Conservation (phyloP, 176 grass and related monocot genomes). For the Hyparrhenia diplandra region DNA sequence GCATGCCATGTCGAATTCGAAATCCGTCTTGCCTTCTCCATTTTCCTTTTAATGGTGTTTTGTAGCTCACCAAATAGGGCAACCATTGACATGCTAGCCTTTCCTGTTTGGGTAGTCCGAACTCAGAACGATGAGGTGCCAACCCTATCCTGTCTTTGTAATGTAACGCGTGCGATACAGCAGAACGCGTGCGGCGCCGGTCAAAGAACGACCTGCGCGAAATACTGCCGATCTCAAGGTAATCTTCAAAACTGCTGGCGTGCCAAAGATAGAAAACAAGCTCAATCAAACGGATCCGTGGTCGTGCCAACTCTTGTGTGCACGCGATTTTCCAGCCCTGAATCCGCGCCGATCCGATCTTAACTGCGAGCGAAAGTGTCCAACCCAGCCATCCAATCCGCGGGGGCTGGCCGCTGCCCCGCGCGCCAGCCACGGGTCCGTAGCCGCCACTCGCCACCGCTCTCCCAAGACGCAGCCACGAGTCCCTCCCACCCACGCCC, state of each 20-base stretch:
- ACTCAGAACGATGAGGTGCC: background rate
- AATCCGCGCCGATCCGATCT: background rate
- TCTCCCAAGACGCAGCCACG: constrained; percentile 21
- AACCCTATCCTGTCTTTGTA: background rate
- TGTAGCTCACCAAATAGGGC: background rate
- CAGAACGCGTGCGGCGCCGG: background rate
- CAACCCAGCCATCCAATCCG: background rate
- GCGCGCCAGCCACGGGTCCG: background rate
- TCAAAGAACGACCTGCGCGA: background rate
- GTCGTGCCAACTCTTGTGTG: background rate
- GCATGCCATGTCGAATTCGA: background rate
- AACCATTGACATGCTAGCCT: background rate
- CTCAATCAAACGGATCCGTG: background rate
- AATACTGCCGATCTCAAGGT: background rate
- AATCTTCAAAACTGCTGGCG: background rate
- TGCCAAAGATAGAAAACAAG: background rate
- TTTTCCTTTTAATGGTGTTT: too few species aligned
- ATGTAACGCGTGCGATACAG: background rate
- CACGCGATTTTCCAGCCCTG: background rate
- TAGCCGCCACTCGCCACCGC: background rate
- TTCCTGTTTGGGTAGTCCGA: background rate
- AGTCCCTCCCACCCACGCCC: background rate
- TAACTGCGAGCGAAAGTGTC: background rate
- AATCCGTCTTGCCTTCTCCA: background rate
- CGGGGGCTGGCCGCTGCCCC: background rate